phyloP scores from a whole-genome alignment of 768 basidiomycete species.

The Megacollybia marginata region DNA sequence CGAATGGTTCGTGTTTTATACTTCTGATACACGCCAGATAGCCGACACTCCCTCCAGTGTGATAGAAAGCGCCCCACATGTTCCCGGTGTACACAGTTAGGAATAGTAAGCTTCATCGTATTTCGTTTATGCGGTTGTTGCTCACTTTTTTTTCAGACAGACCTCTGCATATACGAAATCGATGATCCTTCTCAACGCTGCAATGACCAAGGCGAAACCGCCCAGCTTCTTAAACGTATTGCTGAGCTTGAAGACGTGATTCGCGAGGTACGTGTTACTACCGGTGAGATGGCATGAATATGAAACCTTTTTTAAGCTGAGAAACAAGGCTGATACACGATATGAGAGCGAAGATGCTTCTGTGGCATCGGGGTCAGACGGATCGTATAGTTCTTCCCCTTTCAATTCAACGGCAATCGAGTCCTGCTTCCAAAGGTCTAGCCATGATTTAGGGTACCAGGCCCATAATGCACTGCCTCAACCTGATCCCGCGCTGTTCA shows the following conservation, averaged over 20 bases:
- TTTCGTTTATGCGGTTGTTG: neutral
- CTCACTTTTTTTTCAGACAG: slow-evolving; percentile 41
- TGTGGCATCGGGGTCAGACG: too few relatives aligned
- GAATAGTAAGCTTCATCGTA: slow-evolving; percentile 26
- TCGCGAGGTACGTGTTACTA: slow-evolving; percentile 48
- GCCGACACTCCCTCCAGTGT: slow-evolving; percentile 20
- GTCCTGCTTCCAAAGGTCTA: too few relatives aligned
- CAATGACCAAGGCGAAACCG: slow-evolving; percentile 52
- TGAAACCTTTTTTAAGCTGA: slow-evolving; percentile 34
- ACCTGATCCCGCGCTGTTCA: too few relatives aligned
- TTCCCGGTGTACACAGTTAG: slow-evolving; percentile 43
- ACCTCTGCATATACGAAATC: slow-evolving; percentile 78
- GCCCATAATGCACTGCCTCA: too few relatives aligned
- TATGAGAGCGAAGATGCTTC: slow-evolving; percentile 26
- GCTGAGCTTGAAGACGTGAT: slow-evolving; percentile 82
- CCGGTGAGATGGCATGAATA: too few relatives aligned
- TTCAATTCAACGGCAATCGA: too few relatives aligned
- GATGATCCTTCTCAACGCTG: slow-evolving; percentile 62
- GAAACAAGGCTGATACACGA: slow-evolving; percentile 66
- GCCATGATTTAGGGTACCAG: too few relatives aligned
- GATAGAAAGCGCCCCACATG: slow-evolving; percentile 45
- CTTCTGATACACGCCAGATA: neutral
- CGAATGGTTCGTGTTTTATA: slow-evolving; percentile 46
- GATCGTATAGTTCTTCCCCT: too few relatives aligned
- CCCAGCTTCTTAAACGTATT: slow-evolving; percentile 63